Evolutionary conservation across 805 yeast species (phyloP).

Genomic region (Priceomyces medius): DNA sequence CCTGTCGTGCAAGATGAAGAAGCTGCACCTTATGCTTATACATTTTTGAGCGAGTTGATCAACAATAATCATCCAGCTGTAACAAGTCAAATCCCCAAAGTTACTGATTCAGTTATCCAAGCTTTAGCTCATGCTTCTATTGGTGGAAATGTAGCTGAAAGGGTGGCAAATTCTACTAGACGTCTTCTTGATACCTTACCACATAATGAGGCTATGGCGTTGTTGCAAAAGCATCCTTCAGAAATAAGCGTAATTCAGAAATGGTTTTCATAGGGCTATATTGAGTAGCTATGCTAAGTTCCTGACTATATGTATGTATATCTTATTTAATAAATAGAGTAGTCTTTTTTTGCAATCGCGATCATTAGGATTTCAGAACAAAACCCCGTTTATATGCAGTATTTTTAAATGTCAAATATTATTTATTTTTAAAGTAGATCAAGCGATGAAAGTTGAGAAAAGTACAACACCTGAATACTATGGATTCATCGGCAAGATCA

Average conservation of each 20-base stretch:
- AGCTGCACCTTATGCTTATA: conserved; percentile 83
- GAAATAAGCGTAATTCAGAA: conserved; percentile 60
- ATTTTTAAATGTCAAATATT: neutral
- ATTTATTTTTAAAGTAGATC: neutral
- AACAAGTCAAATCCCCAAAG: conserved; percentile 52
- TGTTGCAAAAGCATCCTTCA: conserved; percentile 61
- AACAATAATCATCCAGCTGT: conserved; percentile 60
- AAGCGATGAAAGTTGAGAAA: neutral
- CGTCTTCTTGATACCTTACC: conserved; percentile 63
- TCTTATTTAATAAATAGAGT: conserved; percentile 1
- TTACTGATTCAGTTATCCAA: conserved; percentile 68
- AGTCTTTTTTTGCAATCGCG: neutral
- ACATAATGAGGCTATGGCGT: conserved; percentile 61
- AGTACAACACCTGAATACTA: conserved; percentile 1
- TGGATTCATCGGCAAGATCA: conserved; percentile 5
- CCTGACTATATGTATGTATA: neutral
- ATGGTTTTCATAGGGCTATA: conserved; percentile 44
- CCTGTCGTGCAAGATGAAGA: conserved; percentile 84
- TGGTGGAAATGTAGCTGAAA: conserved; percentile 68
- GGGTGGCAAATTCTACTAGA: conserved; percentile 61
- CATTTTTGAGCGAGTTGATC: conserved; percentile 70
- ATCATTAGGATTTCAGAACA: no score
- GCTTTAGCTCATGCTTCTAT: conserved; percentile 70
- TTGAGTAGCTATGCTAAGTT: neutral
- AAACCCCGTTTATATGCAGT: neutral